A percentile compares a stretch with the other conserved stretches of the same genome.
Conservation (phyloP, 2,329 filamentous ascomycete genomes). For the Colletotrichum lini region DNA sequence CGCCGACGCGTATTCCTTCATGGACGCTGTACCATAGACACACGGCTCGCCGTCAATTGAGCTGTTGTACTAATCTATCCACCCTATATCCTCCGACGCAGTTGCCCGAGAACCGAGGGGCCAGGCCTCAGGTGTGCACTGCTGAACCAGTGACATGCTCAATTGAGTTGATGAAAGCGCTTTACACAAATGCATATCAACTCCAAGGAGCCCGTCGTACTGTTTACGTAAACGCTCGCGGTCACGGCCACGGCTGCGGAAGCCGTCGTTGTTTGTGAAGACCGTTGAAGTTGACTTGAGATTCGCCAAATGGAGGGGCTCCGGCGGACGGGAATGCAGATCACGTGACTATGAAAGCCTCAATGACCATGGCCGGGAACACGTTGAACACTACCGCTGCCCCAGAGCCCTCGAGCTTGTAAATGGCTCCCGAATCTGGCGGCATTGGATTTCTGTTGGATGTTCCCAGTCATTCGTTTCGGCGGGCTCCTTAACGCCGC, state of each 20-base stretch:
- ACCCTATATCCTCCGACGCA: background rate
- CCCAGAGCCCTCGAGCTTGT: too few relatives aligned
- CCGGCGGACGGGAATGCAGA: background rate
- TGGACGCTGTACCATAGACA: slow-evolving; percentile 44
- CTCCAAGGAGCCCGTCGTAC: too few relatives aligned
- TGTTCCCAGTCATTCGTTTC: background rate
- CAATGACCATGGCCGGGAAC: too few relatives aligned
- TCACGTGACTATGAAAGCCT: background rate
- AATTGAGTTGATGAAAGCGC: too few relatives aligned
- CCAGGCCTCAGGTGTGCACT: background rate
- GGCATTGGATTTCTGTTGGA: too few relatives aligned
- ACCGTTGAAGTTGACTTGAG: background rate
- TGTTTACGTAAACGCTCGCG: background rate
- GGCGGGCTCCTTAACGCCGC: slow-evolving; percentile 2
- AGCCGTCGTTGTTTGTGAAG: background rate
- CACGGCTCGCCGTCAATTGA: slow-evolving; percentile 41
- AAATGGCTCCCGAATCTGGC: background rate
- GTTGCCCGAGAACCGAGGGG: background rate
- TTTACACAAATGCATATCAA: too few relatives aligned
- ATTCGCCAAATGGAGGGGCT: background rate
- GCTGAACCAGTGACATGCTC: background rate
- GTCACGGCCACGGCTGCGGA: too few relatives aligned
- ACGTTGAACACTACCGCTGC: too few relatives aligned
- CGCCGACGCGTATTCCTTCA: slow-evolving; percentile 28
- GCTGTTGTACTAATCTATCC: slow-evolving; percentile 36